Evolutionary conservation across 2,329 filamentous ascomycete species (phyloP), one percentile per base, ranked within the genome.

Genomic region (Calonectria pauciramosa): DNA sequence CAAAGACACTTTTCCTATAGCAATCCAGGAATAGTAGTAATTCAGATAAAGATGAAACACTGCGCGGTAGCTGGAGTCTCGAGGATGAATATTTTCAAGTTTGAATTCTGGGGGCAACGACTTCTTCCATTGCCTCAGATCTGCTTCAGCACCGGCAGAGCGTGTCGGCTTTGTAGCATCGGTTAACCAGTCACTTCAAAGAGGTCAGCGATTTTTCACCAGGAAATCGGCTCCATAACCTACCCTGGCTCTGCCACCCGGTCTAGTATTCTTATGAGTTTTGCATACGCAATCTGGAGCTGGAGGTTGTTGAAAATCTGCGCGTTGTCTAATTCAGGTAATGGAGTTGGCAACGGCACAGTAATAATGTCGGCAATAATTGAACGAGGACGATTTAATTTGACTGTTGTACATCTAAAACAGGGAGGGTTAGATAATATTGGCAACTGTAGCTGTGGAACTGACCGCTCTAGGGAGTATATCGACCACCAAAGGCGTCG

Each of bases 11-110:
- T 84, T 85, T 9, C 84, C 82, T 72, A 84, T 83, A 6, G 83
- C 81, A 26, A 85, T 85, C 81, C 82, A 84, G 14, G 83, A 79
- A 60, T 82, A 85, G 70, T 85, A 82, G 69, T 85, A 85, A 73
- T 85, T 85, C 1, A 85, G 74, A 63, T 83, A 82, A 1, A 85
- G 80, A 60, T 85, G 84, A 51, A 84, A 81, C 2, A 82, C 82
- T 1, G 82, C 80, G 9, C 83, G 81, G 47, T 84, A 85, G 36
- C 69, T 75, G 1, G 81, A 78, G 7, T 80, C 80, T 20, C 72
- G 76, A 0, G 84, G 81, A 28, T 80, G 64, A 23, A 84, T 79
- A 30, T 77, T 77, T 16, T 82, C 77, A 0, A 85, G 75, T 44
- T 76, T 81, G 36, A 84, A 79, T 0, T 79, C 71, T 0, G 67